Conservation (phyloP, 2,329 filamentous ascomycete species). For the Scedosporium minutisporum region DNA sequence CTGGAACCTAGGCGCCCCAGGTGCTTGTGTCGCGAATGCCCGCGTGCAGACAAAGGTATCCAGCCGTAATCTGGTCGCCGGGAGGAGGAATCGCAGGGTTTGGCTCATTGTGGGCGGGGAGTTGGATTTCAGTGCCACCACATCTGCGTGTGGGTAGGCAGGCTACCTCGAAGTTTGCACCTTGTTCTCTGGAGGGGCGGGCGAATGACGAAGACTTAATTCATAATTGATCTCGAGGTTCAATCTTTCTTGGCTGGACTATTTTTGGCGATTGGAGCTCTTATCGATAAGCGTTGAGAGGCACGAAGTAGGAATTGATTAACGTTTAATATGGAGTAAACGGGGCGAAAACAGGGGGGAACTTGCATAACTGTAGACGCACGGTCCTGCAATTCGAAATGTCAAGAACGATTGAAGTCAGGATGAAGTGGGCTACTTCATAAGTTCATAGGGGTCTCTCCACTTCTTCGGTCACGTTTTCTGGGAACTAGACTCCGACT, state of each 20-base stretch:
- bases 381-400: too few relatives aligned
- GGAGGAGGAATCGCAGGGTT: background rate
- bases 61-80: background rate
- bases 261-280: background rate
- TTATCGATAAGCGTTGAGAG: background rate
- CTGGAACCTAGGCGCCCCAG: slow-evolving; percentile 69
- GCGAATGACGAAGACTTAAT: background rate
- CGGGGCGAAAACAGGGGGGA: background rate
- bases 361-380: background rate
- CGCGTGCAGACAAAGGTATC: slow-evolving; percentile 22
- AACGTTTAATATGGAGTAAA: background rate
- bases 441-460: background rate
- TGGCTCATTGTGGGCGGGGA: slow-evolving; percentile 2
- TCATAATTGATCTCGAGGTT: background rate
- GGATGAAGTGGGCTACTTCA: background rate
- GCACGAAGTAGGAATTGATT: background rate
- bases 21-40: slow-evolving; percentile 67
- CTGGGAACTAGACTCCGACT: background rate
- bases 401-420: too few relatives aligned
- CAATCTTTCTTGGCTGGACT: background rate
- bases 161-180: background rate
- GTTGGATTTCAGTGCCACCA: background rate
- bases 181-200: background rate
- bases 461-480: background rate
- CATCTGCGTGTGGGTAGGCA: background rate